A percentile compares a stretch with the other conserved stretches of the same genome.
phyloP scores from a whole-genome alignment of 164 flowering plant species.

The Malania oleifera region DNA sequence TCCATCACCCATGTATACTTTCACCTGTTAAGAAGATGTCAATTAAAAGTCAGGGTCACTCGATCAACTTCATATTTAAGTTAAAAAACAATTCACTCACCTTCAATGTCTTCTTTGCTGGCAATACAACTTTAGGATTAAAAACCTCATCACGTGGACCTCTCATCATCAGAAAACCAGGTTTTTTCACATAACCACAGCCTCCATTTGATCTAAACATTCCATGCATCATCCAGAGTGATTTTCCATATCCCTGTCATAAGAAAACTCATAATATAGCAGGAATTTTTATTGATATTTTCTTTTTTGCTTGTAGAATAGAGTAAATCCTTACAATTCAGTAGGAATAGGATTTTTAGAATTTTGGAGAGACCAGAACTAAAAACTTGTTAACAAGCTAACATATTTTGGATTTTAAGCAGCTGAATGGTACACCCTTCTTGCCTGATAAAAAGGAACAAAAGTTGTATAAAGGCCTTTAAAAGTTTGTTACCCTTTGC shows the following conservation, averaged over 20 bases:
- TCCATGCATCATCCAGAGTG: slow-evolving; percentile 70
- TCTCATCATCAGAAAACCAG: slow-evolving; percentile 36
- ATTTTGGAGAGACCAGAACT: no score
- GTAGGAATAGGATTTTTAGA: not conserved
- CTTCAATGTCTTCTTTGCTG: slow-evolving; percentile 42
- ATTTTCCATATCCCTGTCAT: slow-evolving; percentile 59
- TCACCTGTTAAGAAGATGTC: slow-evolving; percentile 34
- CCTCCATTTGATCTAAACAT: slow-evolving; percentile 76
- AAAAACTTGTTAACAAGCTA: no score
- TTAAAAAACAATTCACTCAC: slow-evolving; percentile 19
- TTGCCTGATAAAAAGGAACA: no score
- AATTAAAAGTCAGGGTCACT: not conserved
- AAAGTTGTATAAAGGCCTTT: no score
- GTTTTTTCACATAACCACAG: slow-evolving; percentile 67
- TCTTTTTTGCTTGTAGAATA: no score
- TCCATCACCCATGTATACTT: slow-evolving; percentile 61
- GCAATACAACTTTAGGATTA: slow-evolving; percentile 32
- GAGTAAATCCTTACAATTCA: not conserved
- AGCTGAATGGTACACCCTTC: no score
- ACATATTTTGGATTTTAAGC: no score
- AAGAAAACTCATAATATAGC: no score
- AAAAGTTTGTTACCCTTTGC: no score
- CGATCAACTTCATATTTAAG: not conserved
- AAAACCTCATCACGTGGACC: slow-evolving; percentile 36
- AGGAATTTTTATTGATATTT: no score